Conservation (phyloP, 768 basidiomycete species). For the Suillus paluster region DNA sequence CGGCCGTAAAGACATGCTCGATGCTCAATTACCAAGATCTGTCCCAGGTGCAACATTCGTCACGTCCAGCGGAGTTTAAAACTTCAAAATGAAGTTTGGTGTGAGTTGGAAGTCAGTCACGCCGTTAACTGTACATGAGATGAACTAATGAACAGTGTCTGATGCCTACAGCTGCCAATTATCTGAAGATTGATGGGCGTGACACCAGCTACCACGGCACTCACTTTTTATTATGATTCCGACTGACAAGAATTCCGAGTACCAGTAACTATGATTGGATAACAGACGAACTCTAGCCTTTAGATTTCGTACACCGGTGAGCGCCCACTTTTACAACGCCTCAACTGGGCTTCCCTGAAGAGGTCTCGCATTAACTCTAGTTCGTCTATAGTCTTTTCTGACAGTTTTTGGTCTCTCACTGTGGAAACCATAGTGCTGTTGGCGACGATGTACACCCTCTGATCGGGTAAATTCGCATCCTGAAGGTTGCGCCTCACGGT, state of each 20-base stretch:
- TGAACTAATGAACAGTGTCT: background rate
- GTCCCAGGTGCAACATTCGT: too few species aligned
- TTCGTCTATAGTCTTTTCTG: slow-evolving; percentile 19
- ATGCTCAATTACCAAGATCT: too few species aligned
- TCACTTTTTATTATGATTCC: background rate
- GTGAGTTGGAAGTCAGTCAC: slow-evolving; percentile 42
- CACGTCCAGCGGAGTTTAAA: too few species aligned
- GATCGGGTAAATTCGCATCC: slow-evolving; percentile 20
- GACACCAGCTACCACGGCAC: slow-evolving; percentile 43
- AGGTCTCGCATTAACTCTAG: slow-evolving; percentile 20
- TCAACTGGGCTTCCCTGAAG: slow-evolving; percentile 14
- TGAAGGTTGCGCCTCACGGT: slow-evolving; percentile 19
- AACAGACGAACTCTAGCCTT: background rate
- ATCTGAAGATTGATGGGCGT: slow-evolving; percentile 54
- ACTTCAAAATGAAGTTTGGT: too few species aligned
- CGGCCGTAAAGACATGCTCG: too few species aligned
- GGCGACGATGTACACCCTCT: slow-evolving; percentile 27
- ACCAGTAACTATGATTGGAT: background rate
- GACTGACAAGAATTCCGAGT: background rate
- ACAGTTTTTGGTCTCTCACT: slow-evolving; percentile 15
- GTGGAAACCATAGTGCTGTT: slow-evolving; percentile 17
- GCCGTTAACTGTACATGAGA: slow-evolving; percentile 43
- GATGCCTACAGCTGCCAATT: slow-evolving; percentile 43
- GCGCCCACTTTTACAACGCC: slow-evolving; percentile 7
- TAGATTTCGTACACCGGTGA: background rate